phyloP scores from a whole-genome alignment of 2,329 filamentous ascomycete species.

The Ascochyta viciae-villosae region DNA sequence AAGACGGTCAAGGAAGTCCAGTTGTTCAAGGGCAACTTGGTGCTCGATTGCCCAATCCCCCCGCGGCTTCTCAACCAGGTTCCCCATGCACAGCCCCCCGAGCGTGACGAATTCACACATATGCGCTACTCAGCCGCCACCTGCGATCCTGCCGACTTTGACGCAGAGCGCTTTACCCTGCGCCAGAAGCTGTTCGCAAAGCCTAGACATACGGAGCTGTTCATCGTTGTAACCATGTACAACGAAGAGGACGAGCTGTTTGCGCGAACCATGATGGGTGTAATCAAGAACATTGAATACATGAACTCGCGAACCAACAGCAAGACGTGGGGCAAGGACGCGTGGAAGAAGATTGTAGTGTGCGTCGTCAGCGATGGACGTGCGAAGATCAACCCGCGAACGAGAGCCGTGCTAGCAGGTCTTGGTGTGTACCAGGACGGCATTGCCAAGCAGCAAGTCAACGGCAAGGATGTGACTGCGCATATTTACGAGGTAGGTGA shows the following conservation, averaged over 20 bases:
- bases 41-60: conserved; percentile 94
- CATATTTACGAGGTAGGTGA: conserved; percentile 79
- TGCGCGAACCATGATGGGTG: conserved; percentile 92
- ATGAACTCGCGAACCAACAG: conserved; percentile 94
- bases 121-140: conserved; percentile 96
- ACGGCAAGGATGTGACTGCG: conserved; percentile 92
- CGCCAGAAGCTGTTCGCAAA: conserved; percentile 93
- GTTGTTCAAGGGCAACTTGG: conserved; percentile 93
- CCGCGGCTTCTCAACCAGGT: conserved; percentile 86
- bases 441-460: conserved; percentile 98
- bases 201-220: conserved; percentile 89
- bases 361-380: conserved; percentile 97
- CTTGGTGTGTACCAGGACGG: conserved; percentile 98
- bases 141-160: conserved; percentile 89
- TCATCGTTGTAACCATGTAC: conserved; percentile 98
- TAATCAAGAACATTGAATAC: conserved; percentile 98
- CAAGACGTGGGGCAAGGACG: conserved; percentile 97
- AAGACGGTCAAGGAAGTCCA: conserved; percentile 99
- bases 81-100: conserved; percentile 77
- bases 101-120: conserved; percentile 85
- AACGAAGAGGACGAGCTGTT: conserved; percentile 98
- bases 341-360: conserved; percentile 99
- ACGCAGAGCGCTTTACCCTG: conserved; percentile 86
- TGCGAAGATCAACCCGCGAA: conserved; percentile 94
- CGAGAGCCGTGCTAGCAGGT: conserved; percentile 85